phyloP scores from a whole-genome alignment of 2,329 filamentous ascomycete genomes.

The Fusarium paranaense region DNA sequence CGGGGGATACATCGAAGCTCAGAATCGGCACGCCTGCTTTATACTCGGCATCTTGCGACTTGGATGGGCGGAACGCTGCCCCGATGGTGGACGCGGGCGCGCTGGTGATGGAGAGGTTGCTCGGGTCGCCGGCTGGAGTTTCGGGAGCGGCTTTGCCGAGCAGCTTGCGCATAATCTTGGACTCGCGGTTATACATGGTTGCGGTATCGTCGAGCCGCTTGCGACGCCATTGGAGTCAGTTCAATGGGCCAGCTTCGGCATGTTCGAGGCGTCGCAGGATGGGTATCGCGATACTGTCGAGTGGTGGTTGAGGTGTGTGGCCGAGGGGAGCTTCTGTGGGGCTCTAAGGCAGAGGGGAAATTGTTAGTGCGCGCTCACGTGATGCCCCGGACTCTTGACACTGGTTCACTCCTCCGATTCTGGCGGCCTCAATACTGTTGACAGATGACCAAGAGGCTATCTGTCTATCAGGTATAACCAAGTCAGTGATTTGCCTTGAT shows the following conservation, averaged over 20 bases:
- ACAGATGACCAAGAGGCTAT: neutral
- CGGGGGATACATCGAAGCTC: slow-evolving; percentile 69
- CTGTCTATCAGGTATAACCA: neutral
- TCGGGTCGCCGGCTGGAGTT: slow-evolving; percentile 55
- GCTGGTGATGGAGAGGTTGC: slow-evolving; percentile 56
- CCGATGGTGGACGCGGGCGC: slow-evolving; percentile 53
- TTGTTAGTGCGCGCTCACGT: neutral
- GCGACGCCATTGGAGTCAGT: slow-evolving; percentile 48
- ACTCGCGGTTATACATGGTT: slow-evolving; percentile 65
- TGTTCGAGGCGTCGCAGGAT: slow-evolving; percentile 11
- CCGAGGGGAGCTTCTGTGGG: slow-evolving; percentile 32
- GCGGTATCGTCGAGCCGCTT: slow-evolving; percentile 42
- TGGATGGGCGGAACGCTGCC: slow-evolving; percentile 61
- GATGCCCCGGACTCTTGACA: neutral
- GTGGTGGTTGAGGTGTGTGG: slow-evolving; percentile 7
- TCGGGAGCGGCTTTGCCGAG: slow-evolving; percentile 65
- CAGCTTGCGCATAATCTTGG: slow-evolving; percentile 70
- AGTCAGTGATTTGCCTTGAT: neutral
- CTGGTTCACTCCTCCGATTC: neutral
- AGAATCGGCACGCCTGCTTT: slow-evolving; percentile 64
- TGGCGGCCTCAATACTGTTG: neutral
- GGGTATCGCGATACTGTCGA: neutral
- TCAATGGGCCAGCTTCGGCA: slow-evolving; percentile 33
- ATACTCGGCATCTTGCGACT: slow-evolving; percentile 68
- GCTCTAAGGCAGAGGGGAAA: neutral